Evolutionary conservation across 805 yeast genomes (phyloP).

Genomic region (Kluyveromyces dobzhanskii): DNA sequence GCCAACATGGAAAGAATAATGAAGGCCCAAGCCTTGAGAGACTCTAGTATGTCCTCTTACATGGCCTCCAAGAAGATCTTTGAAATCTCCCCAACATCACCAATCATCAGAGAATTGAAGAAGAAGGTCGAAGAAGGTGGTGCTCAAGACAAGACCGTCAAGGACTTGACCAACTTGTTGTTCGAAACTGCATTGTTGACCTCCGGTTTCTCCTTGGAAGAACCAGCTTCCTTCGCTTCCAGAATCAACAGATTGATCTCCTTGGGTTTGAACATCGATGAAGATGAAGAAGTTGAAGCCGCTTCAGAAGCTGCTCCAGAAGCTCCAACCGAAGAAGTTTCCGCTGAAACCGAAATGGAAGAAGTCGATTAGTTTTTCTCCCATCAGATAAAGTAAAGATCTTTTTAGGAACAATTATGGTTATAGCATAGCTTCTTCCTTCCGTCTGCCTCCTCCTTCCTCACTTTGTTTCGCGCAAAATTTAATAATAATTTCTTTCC

Average conservation of each 20-base stretch:
- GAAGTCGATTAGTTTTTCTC: constrained; percentile 98
- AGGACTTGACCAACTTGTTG: constrained; percentile 91
- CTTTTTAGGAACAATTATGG: no score
- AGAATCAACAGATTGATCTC: constrained; percentile 98
- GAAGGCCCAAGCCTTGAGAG: constrained; percentile 99
- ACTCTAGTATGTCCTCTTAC: constrained; percentile 97
- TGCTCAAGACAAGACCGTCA: constrained; percentile 96
- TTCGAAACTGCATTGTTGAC: constrained; percentile 97
- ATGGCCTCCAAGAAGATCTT: constrained; percentile 99
- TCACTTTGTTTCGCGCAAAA: no score
- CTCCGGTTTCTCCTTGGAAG: constrained; percentile 98
- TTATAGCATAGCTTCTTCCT: no score
- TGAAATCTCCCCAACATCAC: constrained; percentile 95
- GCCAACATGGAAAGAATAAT: constrained; percentile 99
- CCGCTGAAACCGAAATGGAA: constrained; percentile 95
- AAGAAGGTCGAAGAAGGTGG: constrained; percentile 95
- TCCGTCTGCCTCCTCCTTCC: no score
- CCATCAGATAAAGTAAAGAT: no score
- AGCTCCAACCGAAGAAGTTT: constrained; percentile 45
- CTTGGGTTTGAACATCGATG: constrained; percentile 96
- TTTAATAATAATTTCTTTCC: no score
- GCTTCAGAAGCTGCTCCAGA: constrained; percentile 40
- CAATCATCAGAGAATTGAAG: constrained; percentile 92
- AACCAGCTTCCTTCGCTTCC: constrained; percentile 94
- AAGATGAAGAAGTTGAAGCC: constrained; percentile 46